Conservation (phyloP, 805 yeast species). For the Dipodascus geniculatus region DNA sequence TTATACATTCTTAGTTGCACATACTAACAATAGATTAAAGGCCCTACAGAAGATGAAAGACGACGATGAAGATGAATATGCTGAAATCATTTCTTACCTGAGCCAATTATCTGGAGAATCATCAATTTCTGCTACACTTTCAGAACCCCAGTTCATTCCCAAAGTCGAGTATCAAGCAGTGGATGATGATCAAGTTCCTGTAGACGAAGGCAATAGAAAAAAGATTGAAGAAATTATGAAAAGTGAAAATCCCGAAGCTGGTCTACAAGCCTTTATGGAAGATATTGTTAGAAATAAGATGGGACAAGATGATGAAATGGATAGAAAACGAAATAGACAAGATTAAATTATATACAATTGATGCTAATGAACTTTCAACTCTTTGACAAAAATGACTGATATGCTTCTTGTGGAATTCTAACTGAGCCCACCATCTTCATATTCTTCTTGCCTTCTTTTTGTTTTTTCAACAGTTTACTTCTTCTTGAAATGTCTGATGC, state of each 20-base stretch:
- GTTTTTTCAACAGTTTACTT: constrained; percentile 75
- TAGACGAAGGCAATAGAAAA: constrained; percentile 44
- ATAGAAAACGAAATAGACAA: not conserved
- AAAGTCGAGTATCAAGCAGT: constrained; percentile 15
- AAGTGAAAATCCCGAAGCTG: constrained; percentile 75
- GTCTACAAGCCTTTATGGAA: constrained; percentile 53
- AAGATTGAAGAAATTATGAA: constrained; percentile 59
- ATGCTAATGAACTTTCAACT: constrained; percentile 3
- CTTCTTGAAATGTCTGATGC: constrained; percentile 89
- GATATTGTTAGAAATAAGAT: constrained; percentile 53
- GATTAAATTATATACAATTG: not conserved
- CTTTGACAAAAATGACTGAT: constrained; percentile 59
- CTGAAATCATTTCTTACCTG: constrained; percentile 62
- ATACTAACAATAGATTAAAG: constrained; percentile 10
- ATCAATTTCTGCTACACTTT: constrained; percentile 5
- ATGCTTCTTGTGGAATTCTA: constrained; percentile 71
- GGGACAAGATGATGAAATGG: constrained; percentile 4
- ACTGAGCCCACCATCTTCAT: constrained; percentile 74
- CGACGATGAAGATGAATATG: constrained; percentile 77
- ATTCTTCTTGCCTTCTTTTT: constrained; percentile 85
- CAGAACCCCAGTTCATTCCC: constrained; percentile 20
- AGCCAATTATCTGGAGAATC: constrained; percentile 30
- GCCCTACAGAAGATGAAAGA: constrained; percentile 64
- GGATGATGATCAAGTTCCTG: constrained; percentile 27
- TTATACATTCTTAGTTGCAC: not conserved